A percentile compares a stretch with the other conserved stretches of the same genome.
Conservation (phyloP, 495 filamentous ascomycete species). For the Neurospora sp. region DNA sequence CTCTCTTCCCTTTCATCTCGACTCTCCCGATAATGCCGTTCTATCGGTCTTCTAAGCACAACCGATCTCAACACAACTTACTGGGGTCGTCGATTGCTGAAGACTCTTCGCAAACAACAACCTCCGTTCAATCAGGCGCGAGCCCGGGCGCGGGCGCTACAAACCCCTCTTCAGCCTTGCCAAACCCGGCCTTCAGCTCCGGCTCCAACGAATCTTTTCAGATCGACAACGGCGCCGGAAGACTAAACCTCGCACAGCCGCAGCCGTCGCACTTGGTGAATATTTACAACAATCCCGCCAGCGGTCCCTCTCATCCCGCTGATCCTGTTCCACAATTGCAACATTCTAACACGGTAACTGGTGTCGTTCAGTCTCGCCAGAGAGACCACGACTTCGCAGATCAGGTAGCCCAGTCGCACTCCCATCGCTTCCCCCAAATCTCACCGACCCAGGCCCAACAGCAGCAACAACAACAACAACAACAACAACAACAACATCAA, state of each 20-base stretch:
- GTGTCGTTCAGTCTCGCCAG: conserved; percentile 19
- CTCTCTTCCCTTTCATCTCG: neutral
- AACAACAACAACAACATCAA: conserved; percentile 12
- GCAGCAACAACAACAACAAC: conserved; percentile 16
- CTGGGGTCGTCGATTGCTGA: conserved; percentile 28
- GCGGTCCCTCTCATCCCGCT: conserved; percentile 7
- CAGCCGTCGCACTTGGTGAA: conserved; percentile 22
- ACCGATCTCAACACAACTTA: conserved; percentile 41
- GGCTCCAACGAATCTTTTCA: conserved; percentile 35
- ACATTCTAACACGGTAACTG: conserved; percentile 25
- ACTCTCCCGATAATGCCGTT: conserved; percentile 30
- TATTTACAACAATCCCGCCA: conserved; percentile 21
- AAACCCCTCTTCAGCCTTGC: conserved; percentile 35
- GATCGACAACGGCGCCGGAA: conserved; percentile 14
- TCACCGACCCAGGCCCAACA: conserved; percentile 25
- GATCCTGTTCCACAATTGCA: conserved; percentile 19
- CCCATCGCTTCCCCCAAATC: conserved; percentile 22
- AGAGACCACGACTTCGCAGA: conserved; percentile 20
- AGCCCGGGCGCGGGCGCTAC: conserved; percentile 25
- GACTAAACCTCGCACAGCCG: conserved; percentile 6
- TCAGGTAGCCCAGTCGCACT: conserved; percentile 26
- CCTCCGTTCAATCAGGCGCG: conserved; percentile 18
- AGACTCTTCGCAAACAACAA: conserved; percentile 10
- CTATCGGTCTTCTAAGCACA: conserved; percentile 38
- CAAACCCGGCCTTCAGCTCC: conserved; percentile 32